Conservation (phyloP, 2,329 filamentous ascomycete genomes). For the Trichophyton benhamiae region DNA sequence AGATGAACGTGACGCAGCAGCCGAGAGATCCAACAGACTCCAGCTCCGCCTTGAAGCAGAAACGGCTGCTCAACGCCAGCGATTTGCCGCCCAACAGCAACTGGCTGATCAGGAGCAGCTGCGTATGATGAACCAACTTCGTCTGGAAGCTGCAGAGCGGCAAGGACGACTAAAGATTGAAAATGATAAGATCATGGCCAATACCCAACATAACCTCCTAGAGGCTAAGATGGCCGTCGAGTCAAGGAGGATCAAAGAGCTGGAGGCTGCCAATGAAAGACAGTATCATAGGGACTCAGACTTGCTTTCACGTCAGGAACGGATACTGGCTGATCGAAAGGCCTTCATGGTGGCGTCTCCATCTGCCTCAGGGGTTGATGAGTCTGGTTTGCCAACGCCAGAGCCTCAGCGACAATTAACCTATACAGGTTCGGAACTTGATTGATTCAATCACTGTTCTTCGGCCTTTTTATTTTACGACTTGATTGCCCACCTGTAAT, state of each 20-base stretch:
- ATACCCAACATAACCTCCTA: constrained; percentile 9
- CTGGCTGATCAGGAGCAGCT: constrained; percentile 10
- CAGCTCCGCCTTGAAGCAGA: constrained; percentile 12
- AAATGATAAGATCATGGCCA: constrained; percentile 7
- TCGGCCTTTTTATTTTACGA: background rate
- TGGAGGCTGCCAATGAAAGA: constrained; percentile 12
- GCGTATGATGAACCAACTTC: constrained; percentile 9
- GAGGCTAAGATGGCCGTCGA: constrained; percentile 11
- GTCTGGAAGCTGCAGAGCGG: constrained; percentile 9
- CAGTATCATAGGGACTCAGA: constrained; percentile 14
- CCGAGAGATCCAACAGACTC: constrained; percentile 8
- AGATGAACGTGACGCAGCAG: constrained; percentile 9
- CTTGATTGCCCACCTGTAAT: background rate
- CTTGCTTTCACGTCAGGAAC: constrained; percentile 11
- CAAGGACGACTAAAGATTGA: constrained; percentile 10
- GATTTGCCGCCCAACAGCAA: constrained; percentile 8
- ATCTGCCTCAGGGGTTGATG: background rate
- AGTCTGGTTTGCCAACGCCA: background rate
- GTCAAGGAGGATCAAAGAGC: constrained; percentile 10
- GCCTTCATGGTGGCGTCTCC: background rate
- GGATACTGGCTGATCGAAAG: constrained; percentile 8
- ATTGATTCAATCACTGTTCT: background rate
- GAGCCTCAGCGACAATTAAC: background rate
- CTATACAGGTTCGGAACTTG: background rate
- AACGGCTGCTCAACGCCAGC: constrained; percentile 8